Evolutionary conservation across 108 stramenopile species (phyloP).

Genomic region (Nitzschia sp.): DNA sequence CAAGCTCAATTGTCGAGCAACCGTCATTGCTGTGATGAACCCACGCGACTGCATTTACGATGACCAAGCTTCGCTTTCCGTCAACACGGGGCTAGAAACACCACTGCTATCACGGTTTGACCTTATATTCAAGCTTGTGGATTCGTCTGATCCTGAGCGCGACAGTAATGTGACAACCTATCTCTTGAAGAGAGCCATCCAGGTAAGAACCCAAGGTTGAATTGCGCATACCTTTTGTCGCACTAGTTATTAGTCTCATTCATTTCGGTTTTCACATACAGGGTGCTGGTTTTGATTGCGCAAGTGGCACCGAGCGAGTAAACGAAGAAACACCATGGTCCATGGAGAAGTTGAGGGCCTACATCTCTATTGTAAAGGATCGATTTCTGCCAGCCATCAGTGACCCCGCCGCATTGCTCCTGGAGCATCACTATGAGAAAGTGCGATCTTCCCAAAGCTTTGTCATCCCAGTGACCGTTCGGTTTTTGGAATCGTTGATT

Average conservation of each 20-base stretch:
- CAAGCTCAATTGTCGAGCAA: conserved; percentile 91
- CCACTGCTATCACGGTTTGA: conserved; percentile 98
- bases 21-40: conserved; percentile 95
- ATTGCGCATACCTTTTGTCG: neutral
- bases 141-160: conserved; percentile 67
- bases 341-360: conserved; percentile 88
- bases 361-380: conserved; percentile 84
- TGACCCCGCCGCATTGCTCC: conserved; percentile 64
- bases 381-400: conserved; percentile 77
- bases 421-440: conserved; percentile 83
- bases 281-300: conserved; percentile 44
- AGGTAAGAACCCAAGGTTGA: too few relatives aligned
- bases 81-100: conserved; percentile 93
- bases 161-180: conserved; percentile 84
- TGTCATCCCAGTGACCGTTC: conserved; percentile 83
- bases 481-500: conserved; percentile 93
- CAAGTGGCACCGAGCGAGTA: conserved; percentile 9
- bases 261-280: neutral
- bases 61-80: conserved; percentile 60
- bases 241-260: neutral
- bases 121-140: conserved; percentile 89
- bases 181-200: conserved; percentile 88
- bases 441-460: conserved; percentile 53
- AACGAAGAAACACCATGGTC: conserved; percentile 60
- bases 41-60: conserved; percentile 86